Percentiles rank a stretch among this genome's conserved stretches.
Conservation (phyloP, 768 basidiomycete species). For the Mycena sanguinolenta region DNA sequence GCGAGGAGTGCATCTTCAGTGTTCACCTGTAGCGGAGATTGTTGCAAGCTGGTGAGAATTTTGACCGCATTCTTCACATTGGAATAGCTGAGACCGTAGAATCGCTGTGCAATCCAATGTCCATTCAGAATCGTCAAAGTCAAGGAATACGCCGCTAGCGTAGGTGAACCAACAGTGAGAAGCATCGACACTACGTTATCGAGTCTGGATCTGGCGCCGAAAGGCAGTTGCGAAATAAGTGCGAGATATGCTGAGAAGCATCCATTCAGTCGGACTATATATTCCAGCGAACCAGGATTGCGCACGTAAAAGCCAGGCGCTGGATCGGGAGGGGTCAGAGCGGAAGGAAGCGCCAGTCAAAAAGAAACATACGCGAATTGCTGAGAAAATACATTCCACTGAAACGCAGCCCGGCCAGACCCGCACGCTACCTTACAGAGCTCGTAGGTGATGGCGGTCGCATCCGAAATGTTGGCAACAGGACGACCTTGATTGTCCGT, state of each 20-base stretch:
- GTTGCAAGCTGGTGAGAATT: slow-evolving; percentile 50
- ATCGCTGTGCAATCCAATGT: slow-evolving; percentile 46
- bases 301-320: slow-evolving; percentile 50
- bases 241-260: slow-evolving; percentile 51
- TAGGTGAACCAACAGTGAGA: slow-evolving; percentile 55
- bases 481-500: slow-evolving; percentile 39
- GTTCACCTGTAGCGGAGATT: slow-evolving; percentile 50
- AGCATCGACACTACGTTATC: slow-evolving; percentile 52
- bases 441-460: slow-evolving; percentile 43
- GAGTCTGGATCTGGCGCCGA: slow-evolving; percentile 45
- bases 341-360: background rate
- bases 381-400: slow-evolving; percentile 49
- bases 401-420: slow-evolving; percentile 34
- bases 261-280: too few relatives aligned
- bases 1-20: slow-evolving; percentile 45
- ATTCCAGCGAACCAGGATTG: background rate
- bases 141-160: slow-evolving; percentile 55
- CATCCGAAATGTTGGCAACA: slow-evolving; percentile 36
- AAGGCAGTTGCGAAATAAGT: slow-evolving; percentile 56
- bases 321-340: slow-evolving; percentile 24
- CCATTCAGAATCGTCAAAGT: slow-evolving; percentile 52
- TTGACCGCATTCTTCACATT: slow-evolving; percentile 41
- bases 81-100: slow-evolving; percentile 40
- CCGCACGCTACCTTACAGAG: slow-evolving; percentile 42
- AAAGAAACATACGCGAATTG: slow-evolving; percentile 42